Evolutionary conservation across 805 yeast species (phyloP).

Genomic region (Candida awuae): DNA sequence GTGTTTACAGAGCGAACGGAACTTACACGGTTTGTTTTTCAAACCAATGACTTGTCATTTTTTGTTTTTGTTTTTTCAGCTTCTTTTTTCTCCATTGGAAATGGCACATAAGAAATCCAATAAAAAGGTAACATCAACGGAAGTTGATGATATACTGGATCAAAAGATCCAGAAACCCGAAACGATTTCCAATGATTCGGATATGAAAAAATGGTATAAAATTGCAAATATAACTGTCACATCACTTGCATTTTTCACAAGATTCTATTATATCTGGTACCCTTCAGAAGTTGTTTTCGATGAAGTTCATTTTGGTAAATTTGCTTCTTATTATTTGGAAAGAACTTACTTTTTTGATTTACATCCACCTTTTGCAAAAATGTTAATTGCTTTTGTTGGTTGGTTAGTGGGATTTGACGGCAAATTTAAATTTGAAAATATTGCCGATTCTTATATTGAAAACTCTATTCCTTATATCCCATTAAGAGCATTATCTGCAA

Average conservation of each 20-base stretch:
- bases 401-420: slow-evolving; percentile 87
- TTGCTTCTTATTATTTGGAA: slow-evolving; percentile 78
- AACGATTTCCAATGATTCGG: slow-evolving; percentile 15
- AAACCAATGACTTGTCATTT: not conserved
- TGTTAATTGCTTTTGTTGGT: slow-evolving; percentile 85
- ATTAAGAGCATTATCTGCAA: slow-evolving; percentile 68
- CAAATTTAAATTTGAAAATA: slow-evolving; percentile 80
- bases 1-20: too few relatives aligned
- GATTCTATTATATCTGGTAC: slow-evolving; percentile 54
- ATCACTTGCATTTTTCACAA: slow-evolving; percentile 36
- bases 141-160: slow-evolving; percentile 5
- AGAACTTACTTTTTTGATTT: slow-evolving; percentile 91
- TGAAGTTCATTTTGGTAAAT: slow-evolving; percentile 83
- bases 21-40: too few relatives aligned
- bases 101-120: slow-evolving; percentile 19
- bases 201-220: slow-evolving; percentile 24
- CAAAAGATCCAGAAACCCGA: slow-evolving; percentile 7
- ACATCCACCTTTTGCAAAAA: slow-evolving; percentile 96
- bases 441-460: slow-evolving; percentile 74
- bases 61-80: not conserved
- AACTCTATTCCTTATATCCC: slow-evolving; percentile 83
- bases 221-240: slow-evolving; percentile 34
- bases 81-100: not conserved
- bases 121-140: slow-evolving; percentile 1
- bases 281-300: slow-evolving; percentile 79